phyloP scores from a whole-genome alignment of 495 filamentous ascomycete genomes.

The Pseudoneurospora amorphoporcata region DNA sequence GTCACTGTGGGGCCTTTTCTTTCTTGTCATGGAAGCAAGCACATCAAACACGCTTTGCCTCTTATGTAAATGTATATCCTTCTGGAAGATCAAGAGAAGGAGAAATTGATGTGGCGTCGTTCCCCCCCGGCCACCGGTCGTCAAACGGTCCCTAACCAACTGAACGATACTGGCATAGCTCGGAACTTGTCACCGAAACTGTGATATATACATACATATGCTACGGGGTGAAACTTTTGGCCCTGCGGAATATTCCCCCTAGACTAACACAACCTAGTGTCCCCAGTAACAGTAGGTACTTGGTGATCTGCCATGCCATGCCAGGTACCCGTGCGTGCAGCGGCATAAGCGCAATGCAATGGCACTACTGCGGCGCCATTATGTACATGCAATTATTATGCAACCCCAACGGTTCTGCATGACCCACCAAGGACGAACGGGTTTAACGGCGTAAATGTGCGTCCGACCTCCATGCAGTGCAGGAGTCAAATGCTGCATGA shows the following conservation, averaged over 20 bases:
- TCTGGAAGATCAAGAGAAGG: not conserved
- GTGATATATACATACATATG: no score
- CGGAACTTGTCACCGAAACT: no score
- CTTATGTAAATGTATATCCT: not conserved
- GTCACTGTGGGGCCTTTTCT: not conserved
- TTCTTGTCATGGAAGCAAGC: not conserved
- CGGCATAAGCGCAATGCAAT: not conserved
- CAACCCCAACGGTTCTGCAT: not conserved
- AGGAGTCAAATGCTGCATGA: not conserved
- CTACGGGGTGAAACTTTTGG: no score
- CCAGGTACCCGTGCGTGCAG: not conserved
- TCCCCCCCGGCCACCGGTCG: not conserved
- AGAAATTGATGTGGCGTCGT: not conserved
- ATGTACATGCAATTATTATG: not conserved
- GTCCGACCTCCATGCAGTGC: not conserved
- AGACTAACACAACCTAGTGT: no score
- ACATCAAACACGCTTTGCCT: not conserved
- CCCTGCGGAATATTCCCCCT: no score
- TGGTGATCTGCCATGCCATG: not conserved
- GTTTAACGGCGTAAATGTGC: not conserved
- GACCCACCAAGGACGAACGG: not conserved
- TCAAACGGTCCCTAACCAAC: no score
- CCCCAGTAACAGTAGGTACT: no score
- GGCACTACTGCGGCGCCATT: no score
- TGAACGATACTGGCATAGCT: no score